Base-by-base conservation (phyloP, 2,329 filamentous ascomycete genomes). In the Sodiomyces alkalinus region DNA sequence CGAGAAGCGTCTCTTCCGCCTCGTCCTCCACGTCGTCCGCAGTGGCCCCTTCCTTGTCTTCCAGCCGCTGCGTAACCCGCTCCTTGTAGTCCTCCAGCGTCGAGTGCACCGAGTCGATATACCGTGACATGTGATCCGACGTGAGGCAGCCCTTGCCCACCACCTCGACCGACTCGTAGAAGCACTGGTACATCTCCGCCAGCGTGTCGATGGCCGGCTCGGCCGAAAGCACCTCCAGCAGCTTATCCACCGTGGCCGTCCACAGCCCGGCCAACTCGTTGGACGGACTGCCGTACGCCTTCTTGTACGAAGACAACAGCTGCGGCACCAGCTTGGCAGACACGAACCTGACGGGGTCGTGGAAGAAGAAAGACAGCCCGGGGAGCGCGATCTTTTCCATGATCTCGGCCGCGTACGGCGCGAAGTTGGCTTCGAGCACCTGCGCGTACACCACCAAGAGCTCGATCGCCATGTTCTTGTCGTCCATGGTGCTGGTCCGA, bases 391-490 rank as follows among this genome's bases (percentile, higher is more conserved):
- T 92, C 56, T 90, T 90, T 52, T 93, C 83, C 80, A 96, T 90
- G 33, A 93, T 92, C 34, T 92, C 78, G 24, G 76, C 65, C 29
- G 93, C 87, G 40, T 92, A 96, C 2, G 81, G 82, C 30, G 90
- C 85, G 48, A 98, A 98, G 17, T 80, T 73, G 14, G 68, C 83
- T 49, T 94, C 83, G n/a, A 98, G 68, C 16, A 93, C 86, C 50
- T 94, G 85, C 2, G 90, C 87, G 47, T 98, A 98, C 36, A 98
- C 87, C 26, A 92, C 86, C 35, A 98, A 79, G 29, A 98, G 73
- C 56, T 98, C 90, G 39, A 98, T 96, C n/a, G 90, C 90, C 70
- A 93, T 94, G 53, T 96, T 86, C 63, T 98, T 98, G 57, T 98
- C 90, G 44, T 98, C 90, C 52, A 98, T 76, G 7, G 80, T 82